Percentiles rank a stretch among this genome's conserved stretches.
Conservation (phyloP, 2,329 filamentous ascomycete genomes). For the Phaeoacremonium minimum region DNA sequence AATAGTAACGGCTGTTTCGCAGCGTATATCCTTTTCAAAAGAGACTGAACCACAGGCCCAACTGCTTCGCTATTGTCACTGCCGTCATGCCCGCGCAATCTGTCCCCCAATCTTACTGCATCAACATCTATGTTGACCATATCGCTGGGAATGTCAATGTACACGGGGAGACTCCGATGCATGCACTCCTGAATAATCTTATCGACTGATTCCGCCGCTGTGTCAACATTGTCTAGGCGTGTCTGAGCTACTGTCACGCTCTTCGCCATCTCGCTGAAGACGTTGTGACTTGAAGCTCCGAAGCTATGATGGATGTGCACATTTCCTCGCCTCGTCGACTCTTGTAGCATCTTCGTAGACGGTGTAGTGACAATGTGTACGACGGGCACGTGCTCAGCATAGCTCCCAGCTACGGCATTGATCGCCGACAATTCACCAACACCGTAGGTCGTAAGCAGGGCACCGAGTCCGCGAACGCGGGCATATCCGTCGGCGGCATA, state of each 20-base stretch:
- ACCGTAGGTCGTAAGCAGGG: constrained; percentile 55
- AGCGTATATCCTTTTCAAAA: constrained; percentile 34
- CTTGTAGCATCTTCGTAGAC: not conserved
- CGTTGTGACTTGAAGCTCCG: not conserved
- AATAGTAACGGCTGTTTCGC: constrained; percentile 45
- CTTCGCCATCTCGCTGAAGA: constrained; percentile 1
- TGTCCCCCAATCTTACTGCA: too few species aligned
- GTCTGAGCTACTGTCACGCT: constrained; percentile 1
- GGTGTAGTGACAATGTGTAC: constrained; percentile 56
- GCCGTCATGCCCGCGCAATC: too few species aligned
- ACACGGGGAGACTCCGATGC: constrained; percentile 49
- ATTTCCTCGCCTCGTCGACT: too few species aligned
- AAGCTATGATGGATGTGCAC: not conserved
- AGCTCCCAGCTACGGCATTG: constrained; percentile 55
- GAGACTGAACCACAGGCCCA: too few species aligned
- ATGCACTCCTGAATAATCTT: constrained; percentile 43
- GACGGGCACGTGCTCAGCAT: constrained; percentile 49
- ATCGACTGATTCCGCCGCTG: constrained; percentile 46
- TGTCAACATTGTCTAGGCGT: not conserved
- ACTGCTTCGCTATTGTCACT: too few species aligned
- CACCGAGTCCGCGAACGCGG: constrained; percentile 43
- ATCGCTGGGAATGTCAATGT: constrained; percentile 51
- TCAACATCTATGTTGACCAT: constrained; percentile 34
- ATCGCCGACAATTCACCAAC: constrained; percentile 55
- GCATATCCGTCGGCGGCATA: constrained; percentile 57